Conservation (phyloP, 2,329 filamentous ascomycete species). For the Alternaria burnsii region DNA sequence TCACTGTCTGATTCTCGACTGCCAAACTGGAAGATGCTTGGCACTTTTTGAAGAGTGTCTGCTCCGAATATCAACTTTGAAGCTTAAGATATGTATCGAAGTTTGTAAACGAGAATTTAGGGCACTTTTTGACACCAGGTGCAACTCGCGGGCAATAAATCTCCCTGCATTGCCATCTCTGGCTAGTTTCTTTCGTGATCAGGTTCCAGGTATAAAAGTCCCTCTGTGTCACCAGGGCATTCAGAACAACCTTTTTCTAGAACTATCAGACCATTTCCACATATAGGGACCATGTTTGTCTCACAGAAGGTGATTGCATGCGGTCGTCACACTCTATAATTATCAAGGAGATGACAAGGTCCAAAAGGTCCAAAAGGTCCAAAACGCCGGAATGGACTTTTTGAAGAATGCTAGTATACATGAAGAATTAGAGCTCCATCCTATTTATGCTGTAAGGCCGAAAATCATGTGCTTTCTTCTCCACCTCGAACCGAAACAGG, state of each 20-base stretch:
- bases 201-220: no score
- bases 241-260: neutral
- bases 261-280: neutral
- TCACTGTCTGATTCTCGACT: neutral
- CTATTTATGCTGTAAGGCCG: neutral
- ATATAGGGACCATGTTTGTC: neutral
- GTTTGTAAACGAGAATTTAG: no score
- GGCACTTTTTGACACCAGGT: no score
- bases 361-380: neutral
- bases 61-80: no score
- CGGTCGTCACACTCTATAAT: no score
- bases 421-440: neutral
- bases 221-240: neutral
- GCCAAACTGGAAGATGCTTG: no score
- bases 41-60: no score
- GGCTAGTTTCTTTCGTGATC: no score
- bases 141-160: no score
- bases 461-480: neutral
- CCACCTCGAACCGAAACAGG: neutral
- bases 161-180: no score
- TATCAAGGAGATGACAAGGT: neutral
- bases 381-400: slow-evolving; percentile 2
- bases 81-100: no score
- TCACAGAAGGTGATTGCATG: neutral
- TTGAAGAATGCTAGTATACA: slow-evolving; percentile 7